phyloP scores from a whole-genome alignment of 305 asterid genomes.

The Euphrasia arctica region DNA sequence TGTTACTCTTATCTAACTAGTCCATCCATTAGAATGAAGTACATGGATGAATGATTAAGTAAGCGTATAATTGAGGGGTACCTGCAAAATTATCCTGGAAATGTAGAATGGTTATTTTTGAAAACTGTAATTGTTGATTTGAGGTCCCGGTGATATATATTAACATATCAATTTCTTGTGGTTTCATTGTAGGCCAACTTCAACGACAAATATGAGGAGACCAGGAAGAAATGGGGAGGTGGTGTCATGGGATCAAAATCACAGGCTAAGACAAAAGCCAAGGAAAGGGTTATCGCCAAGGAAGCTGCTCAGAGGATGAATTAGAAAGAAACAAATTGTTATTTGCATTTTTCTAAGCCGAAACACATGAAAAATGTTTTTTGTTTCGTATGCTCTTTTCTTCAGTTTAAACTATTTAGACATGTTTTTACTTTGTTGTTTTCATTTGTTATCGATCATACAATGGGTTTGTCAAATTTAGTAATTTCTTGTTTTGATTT shows the following conservation, averaged over 20 bases:
- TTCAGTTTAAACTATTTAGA: background rate
- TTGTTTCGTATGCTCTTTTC: background rate
- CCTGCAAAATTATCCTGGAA: no score
- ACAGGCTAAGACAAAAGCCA: conserved; percentile 85
- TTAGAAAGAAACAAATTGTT: conserved; percentile 14
- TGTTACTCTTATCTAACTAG: no score
- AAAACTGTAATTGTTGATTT: background rate
- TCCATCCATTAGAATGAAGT: no score
- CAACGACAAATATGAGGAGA: conserved; percentile 76
- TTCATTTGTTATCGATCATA: background rate
- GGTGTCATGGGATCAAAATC: conserved; percentile 94
- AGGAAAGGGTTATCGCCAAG: conserved; percentile 73
- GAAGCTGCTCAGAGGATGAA: conserved; percentile 85
- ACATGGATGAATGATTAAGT: no score
- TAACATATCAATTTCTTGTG: background rate
- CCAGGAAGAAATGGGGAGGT: conserved; percentile 93
- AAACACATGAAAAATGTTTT: background rate
- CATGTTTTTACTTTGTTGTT: background rate
- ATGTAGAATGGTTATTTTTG: no score
- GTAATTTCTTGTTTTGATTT: background rate
- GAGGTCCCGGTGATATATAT: background rate
- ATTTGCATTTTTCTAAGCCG: background rate
- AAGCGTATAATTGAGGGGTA: no score
- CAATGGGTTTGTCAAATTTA: background rate
- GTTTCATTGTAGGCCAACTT: conserved; percentile 60